Evolutionary conservation across 2,329 filamentous ascomycete genomes (phyloP), one percentile per base, ranked within the genome.

Genomic region (Penicillium sp.): DNA sequence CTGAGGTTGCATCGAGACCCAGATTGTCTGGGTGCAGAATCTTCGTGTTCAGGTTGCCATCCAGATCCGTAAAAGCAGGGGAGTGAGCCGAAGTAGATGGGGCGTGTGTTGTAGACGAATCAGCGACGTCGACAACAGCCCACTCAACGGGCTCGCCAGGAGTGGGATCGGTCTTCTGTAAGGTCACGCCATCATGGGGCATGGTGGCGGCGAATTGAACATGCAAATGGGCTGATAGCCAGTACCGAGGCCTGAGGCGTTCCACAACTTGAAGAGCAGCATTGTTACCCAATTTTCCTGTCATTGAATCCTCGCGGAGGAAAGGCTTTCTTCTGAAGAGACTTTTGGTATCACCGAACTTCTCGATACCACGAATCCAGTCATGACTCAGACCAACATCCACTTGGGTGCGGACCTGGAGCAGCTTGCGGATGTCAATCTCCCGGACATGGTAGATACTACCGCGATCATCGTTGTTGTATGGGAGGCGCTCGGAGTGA

Each of bases 181-280:
- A 44, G 6, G n/a, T 13, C 2, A 23, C 39, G 8, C 44, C 64
- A 15, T 71, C 69, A 56, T 85, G 77, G 6, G 79, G 65, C 44
- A 85, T 71, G 1, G 79, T 56, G 0, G 92, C 94, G 0, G 86
- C 74, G 68, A 88, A 97, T 67, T 93, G 95, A 76, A 88, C 86
- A 72, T 99, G 94, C 74, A 97, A 74, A 72, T 99, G 94, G 2
- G 92, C 94, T 34, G 89, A 87, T 69, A 97, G 96, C 94, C 94
- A 99, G 69, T 90, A 87, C 0, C 81, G 80, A 9, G 94, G 94
- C 47, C 90, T 81, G 47, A 99, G 73, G 28, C 89, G 82, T 66
- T 96, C 86, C 72, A 97, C 81, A 18, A 96, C 85, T 61, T 88
- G 84, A 65, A 83, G 84, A 0, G 92, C 92, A 0, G 93, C 93